Percentiles rank a stretch among this genome's conserved stretches.
Conservation (phyloP, 148 eudicot species). For the Fagopyrum tataricum region DNA sequence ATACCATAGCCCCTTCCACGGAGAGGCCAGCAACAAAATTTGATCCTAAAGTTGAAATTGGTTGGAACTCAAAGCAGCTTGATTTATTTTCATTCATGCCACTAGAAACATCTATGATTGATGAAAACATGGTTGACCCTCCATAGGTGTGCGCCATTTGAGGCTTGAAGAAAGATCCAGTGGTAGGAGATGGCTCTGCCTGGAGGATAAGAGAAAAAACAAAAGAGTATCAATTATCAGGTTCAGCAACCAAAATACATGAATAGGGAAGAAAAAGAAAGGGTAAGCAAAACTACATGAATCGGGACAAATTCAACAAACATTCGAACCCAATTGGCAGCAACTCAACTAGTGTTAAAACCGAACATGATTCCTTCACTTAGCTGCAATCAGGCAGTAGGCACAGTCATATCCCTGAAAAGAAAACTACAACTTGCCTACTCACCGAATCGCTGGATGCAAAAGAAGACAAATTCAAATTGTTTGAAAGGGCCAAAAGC, state of each 20-base stretch:
- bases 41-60: slow-evolving; percentile 37
- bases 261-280: too few relatives aligned
- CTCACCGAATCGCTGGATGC: background rate
- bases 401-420: background rate
- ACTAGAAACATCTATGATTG: slow-evolving; percentile 37
- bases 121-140: slow-evolving; percentile 36
- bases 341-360: background rate
- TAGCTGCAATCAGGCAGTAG: too few relatives aligned
- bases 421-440: background rate
- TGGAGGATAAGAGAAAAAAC: slow-evolving; percentile 29
- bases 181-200: slow-evolving; percentile 99
- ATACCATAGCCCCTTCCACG: slow-evolving; percentile 52
- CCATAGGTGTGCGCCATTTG: slow-evolving; percentile 52
- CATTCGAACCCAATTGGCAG: too few relatives aligned
- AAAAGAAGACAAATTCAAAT: background rate
- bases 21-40: slow-evolving; percentile 49
- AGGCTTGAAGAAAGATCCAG: slow-evolving; percentile 81
- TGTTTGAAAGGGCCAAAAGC: too few relatives aligned
- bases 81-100: slow-evolving; percentile 34
- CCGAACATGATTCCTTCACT: background rate
- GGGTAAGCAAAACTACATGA: too few relatives aligned
- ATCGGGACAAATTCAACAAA: background rate
- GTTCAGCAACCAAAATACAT: too few relatives aligned
- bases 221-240: background rate
- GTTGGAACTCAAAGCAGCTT: slow-evolving; percentile 72